phyloP scores from a whole-genome alignment of 78 protist species.

The Guillardia theta region DNA sequence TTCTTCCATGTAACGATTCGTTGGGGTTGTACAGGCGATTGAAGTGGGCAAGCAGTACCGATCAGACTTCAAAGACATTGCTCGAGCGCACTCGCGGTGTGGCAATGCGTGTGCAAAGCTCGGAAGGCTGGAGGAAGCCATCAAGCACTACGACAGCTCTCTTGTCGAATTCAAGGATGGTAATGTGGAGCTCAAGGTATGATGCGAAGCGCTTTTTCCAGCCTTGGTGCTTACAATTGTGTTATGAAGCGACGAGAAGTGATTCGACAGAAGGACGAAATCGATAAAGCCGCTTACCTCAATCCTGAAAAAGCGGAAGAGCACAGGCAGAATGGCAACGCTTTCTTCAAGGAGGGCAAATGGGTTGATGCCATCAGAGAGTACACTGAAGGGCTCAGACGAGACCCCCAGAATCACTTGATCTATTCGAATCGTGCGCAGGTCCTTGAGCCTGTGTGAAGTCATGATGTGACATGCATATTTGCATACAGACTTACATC shows the following conservation, averaged over 20 bases:
- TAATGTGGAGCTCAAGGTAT: background rate
- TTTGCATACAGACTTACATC: background rate
- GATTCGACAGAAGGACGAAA: background rate
- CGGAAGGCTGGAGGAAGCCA: background rate
- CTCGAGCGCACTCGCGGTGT: background rate
- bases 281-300: background rate
- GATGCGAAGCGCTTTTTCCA: background rate
- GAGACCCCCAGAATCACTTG: constrained; percentile 21
- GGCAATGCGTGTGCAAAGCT: background rate
- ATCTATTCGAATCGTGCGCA: constrained; percentile 15
- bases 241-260: background rate
- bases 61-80: background rate
- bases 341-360: constrained; percentile 6
- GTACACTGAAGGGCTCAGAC: background rate
- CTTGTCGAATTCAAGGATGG: background rate
- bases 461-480: too few species aligned
- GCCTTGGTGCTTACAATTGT: background rate
- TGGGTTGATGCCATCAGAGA: constrained; percentile 5
- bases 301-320: constrained; percentile 7
- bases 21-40: background rate
- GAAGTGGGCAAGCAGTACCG: background rate
- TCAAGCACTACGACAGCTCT: background rate
- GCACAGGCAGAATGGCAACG: background rate
- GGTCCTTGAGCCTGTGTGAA: too few species aligned
- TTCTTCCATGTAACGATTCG: background rate